Conservation (phyloP, 768 basidiomycete species). For the Galerina marginata region DNA sequence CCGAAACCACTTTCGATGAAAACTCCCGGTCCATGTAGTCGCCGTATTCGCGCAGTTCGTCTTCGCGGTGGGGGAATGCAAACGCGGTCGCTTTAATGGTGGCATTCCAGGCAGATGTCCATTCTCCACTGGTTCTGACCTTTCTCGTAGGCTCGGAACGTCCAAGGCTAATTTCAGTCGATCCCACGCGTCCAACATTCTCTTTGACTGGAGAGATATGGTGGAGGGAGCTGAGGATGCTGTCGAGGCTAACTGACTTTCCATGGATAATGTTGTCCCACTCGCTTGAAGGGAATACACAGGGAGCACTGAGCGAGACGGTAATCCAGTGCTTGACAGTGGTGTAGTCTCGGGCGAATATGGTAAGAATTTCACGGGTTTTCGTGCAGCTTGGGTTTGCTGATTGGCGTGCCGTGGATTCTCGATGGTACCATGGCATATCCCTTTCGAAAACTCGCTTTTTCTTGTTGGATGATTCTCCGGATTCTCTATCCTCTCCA, state of each 20-base stretch:
- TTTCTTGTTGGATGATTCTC: not conserved
- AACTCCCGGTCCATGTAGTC: slow-evolving; percentile 31
- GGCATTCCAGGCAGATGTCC: slow-evolving; percentile 27
- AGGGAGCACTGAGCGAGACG: not conserved
- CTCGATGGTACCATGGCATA: not conserved
- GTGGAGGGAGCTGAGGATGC: slow-evolving; percentile 18
- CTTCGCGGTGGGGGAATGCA: slow-evolving; percentile 28
- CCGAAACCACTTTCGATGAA: not conserved
- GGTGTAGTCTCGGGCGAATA: not conserved
- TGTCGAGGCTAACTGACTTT: slow-evolving; percentile 16
- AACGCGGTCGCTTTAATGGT: slow-evolving; percentile 22
- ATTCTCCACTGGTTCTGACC: slow-evolving; percentile 26
- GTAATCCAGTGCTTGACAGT: not conserved
- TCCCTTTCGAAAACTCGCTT: not conserved
- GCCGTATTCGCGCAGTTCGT: slow-evolving; percentile 27
- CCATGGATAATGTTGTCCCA: slow-evolving; percentile 2
- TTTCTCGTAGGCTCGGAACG: slow-evolving; percentile 13
- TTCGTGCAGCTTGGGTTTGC: not conserved
- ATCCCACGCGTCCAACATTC: slow-evolving; percentile 21
- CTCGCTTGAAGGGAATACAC: not conserved
- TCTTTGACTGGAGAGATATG: slow-evolving; percentile 19
- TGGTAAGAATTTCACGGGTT: not conserved
- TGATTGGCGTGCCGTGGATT: not conserved
- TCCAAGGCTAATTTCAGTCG: slow-evolving; percentile 21
- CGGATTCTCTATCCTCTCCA: too few relatives aligned